Evolutionary conservation across 2,329 filamentous ascomycete species (phyloP).

Genomic region (Alternaria angustiovoidea): DNA sequence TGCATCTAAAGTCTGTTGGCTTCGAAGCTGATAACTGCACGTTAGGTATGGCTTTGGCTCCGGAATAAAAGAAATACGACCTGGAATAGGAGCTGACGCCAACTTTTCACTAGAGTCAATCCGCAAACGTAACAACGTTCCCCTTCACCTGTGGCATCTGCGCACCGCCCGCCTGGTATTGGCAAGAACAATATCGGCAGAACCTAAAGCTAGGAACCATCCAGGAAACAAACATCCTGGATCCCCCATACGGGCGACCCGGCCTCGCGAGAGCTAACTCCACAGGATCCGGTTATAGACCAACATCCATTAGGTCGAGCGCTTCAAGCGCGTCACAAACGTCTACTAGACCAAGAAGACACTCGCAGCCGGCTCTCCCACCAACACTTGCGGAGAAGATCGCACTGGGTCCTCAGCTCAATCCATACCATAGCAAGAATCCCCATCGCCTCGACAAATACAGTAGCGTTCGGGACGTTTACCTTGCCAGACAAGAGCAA

Average conservation of each 20-base stretch:
- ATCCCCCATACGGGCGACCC: constrained; percentile 12
- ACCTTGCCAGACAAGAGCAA: constrained; percentile 10
- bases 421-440: constrained; percentile 14
- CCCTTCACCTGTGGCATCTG: constrained; percentile 17
- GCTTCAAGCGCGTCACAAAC: constrained; percentile 3
- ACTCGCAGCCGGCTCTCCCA: constrained; percentile 8
- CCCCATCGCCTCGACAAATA: constrained; percentile 6
- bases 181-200: constrained; percentile 5
- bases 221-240: constrained; percentile 15
- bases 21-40: not conserved
- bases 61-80: not conserved
- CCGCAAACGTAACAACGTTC: constrained; percentile 22
- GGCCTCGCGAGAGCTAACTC: constrained; percentile 12
- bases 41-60: not conserved
- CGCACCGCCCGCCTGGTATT: constrained; percentile 14
- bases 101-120: not conserved
- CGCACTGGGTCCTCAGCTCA: constrained; percentile 12
- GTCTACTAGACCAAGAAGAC: not conserved
- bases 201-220: constrained; percentile 5
- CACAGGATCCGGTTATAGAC: constrained; percentile 5
- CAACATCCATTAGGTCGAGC: constrained; percentile 6
- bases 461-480: constrained; percentile 4
- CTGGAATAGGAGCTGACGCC: not conserved
- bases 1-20: constrained; percentile 1
- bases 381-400: constrained; percentile 16